Conservation (phyloP, 768 basidiomycete genomes). For the Pulveroboletus sp. region DNA sequence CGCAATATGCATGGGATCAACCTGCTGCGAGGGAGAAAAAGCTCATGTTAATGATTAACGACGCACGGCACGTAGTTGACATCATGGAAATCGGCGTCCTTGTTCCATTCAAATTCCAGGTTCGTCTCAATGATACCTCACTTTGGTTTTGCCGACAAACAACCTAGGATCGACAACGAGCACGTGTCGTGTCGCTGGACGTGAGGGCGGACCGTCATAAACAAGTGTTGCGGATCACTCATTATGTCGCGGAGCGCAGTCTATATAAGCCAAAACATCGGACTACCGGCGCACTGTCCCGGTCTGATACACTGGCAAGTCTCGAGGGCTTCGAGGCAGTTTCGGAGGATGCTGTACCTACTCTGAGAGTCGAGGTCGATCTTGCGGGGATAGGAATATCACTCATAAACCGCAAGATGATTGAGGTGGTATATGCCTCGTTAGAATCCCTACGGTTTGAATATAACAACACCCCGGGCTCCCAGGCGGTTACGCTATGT, state of each 20-base stretch:
- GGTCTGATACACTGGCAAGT: conserved; percentile 66
- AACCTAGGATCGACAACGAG: conserved; percentile 47
- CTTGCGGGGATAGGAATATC: conserved; percentile 92
- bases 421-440: conserved; percentile 88
- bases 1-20: conserved; percentile 89
- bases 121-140: conserved; percentile 31
- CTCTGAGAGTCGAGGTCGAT: conserved; percentile 64
- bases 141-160: background rate
- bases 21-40: conserved; percentile 83
- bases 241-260: conserved; percentile 80
- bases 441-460: conserved; percentile 76
- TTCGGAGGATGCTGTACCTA: conserved; percentile 64
- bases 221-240: conserved; percentile 82
- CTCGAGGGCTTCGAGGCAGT: conserved; percentile 82
- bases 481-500: conserved; percentile 75
- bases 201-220: conserved; percentile 84
- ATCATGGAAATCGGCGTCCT: conserved; percentile 95
- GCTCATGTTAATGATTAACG: conserved; percentile 59
- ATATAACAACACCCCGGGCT: conserved; percentile 72
- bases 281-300: conserved; percentile 38
- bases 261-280: conserved; percentile 77
- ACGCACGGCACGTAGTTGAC: conserved; percentile 65
- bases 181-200: conserved; percentile 79
- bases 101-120: conserved; percentile 81
- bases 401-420: conserved; percentile 77